Evolutionary conservation across 495 filamentous ascomycete species (phyloP), one percentile per base, ranked within the genome.

Genomic region (Penicillium herquei): DNA sequence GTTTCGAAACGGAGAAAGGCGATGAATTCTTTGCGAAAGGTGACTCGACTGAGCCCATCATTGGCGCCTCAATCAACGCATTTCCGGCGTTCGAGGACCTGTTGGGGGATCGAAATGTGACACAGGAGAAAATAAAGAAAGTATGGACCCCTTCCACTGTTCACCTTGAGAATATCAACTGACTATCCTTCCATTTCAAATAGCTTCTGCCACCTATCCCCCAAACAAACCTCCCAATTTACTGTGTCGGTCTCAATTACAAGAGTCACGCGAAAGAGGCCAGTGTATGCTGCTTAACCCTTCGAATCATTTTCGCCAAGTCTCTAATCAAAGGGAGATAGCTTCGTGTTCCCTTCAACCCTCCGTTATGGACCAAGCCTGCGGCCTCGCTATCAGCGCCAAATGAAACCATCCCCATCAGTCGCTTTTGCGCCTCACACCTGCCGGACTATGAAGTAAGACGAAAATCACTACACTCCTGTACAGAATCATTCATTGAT

Each of bases 231-330:
- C 18, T 39, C 16, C 35, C 61, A 10, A 69, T 77, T 40, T 59
- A 70, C 44, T 78, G 75, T 52, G 61, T 77, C 17, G 76, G 76
- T 5, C 62, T 78, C 35, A 79, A 79, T 42, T 79, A 78, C 57
- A 35, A 44, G 21, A 66, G 70, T 4, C 76, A 79, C 34, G 74
- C 73, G 7, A 67, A 62, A 45, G 74, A 77, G 64, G 62, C 63
- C 21, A 71, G 58, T 1, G 74, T 75, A 55, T 42, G 55, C 47
- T 13, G 17, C 13, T 40, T 45, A 44, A 43, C 13, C 21, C 1
- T 4, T 26, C 4, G 4, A 26, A 4, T 26, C 21, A 26, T 26
- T 37, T 37, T 13, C 7, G 12, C 7, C 7, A 6, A 37, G 8
- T 37, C 8, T 37, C 2, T 37, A 13, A 37, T 37, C 34, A 10